phyloP scores from a whole-genome alignment of 2,329 filamentous ascomycete species.

The Mycogone perniciosa region DNA sequence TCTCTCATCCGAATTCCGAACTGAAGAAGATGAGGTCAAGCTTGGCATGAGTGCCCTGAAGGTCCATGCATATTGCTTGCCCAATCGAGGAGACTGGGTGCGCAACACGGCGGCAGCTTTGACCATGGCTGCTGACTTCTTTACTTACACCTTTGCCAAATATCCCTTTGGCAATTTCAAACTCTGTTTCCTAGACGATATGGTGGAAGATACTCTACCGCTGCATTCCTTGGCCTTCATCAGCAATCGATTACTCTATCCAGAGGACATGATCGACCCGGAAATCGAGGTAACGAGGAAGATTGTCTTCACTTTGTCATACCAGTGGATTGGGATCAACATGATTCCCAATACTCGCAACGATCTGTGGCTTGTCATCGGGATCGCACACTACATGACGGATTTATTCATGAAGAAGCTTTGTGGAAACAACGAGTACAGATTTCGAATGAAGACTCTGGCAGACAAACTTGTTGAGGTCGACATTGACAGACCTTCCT shows the following conservation, averaged over 20 bases:
- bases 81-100: conserved; percentile 73
- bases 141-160: conserved; percentile 79
- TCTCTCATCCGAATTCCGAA: conserved; percentile 74
- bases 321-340: conserved; percentile 91
- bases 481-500: conserved; percentile 74
- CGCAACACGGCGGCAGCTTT: conserved; percentile 81
- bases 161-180: conserved; percentile 93
- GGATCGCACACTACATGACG: conserved; percentile 90
- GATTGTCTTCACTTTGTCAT: conserved; percentile 76
- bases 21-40: conserved; percentile 86
- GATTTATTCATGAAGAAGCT: conserved; percentile 86
- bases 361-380: conserved; percentile 85
- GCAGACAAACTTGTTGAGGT: conserved; percentile 75
- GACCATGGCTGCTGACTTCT: conserved; percentile 82
- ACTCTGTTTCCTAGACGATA: conserved; percentile 88
- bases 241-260: conserved; percentile 79
- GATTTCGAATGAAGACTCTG: conserved; percentile 80
- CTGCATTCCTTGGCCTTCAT: conserved; percentile 81
- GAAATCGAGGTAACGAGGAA: conserved; percentile 75
- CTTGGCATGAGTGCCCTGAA: conserved; percentile 83
- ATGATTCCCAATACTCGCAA: conserved; percentile 74
- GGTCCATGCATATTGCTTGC: conserved; percentile 86
- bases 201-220: conserved; percentile 66
- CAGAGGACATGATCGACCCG: conserved; percentile 76
- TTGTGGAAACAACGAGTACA: conserved; percentile 90